Percentiles rank a stretch among this genome's conserved stretches.
These are phyloP conservation scores for Apium graveolens DNA, from an alignment of 129 eudicot species.

Conservation along the genomic window DNA sequence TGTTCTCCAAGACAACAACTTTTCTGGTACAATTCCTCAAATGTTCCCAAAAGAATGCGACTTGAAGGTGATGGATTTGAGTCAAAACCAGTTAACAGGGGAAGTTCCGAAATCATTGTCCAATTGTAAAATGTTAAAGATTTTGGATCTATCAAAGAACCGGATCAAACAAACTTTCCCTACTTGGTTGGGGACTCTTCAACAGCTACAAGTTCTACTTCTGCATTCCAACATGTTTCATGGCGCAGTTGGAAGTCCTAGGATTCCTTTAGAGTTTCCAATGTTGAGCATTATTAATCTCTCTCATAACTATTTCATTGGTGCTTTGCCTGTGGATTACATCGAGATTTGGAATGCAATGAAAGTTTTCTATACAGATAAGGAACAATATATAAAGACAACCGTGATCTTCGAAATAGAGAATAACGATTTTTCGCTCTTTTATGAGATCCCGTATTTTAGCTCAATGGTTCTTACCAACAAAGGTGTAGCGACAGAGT, in stretches of 20 bases:
- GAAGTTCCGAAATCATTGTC: slow-evolving; percentile 15
- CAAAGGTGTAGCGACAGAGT: slow-evolving; percentile 12
- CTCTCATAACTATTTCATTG: slow-evolving; percentile 10
- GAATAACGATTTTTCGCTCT: too few species aligned
- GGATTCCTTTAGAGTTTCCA: not conserved
- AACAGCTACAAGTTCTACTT: slow-evolving; percentile 9
- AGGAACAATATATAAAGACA: not conserved
- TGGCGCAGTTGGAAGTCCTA: not conserved
- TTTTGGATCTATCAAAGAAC: slow-evolving; percentile 11
- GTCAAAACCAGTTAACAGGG: slow-evolving; percentile 18
- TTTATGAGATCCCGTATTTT: too few species aligned
- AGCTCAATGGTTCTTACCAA: not conserved
- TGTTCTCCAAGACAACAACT: slow-evolving; percentile 8
- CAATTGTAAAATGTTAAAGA: slow-evolving; percentile 15
- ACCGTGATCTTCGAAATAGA: too few species aligned
- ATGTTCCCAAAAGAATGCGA: not conserved
- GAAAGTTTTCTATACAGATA: not conserved
- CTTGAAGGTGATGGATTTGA: slow-evolving; percentile 13
- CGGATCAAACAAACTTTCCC: slow-evolving; percentile 15
- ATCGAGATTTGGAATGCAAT: slow-evolving; percentile 8
- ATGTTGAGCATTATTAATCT: slow-evolving; percentile 19
- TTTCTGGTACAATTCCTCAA: slow-evolving; percentile 14
- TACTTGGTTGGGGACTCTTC: slow-evolving; percentile 15
- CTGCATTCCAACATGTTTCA: slow-evolving; percentile 19
- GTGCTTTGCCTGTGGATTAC: slow-evolving; percentile 11